Conservation (phyloP, 148 eudicot genomes). For the Vaccinium darrowii region DNA sequence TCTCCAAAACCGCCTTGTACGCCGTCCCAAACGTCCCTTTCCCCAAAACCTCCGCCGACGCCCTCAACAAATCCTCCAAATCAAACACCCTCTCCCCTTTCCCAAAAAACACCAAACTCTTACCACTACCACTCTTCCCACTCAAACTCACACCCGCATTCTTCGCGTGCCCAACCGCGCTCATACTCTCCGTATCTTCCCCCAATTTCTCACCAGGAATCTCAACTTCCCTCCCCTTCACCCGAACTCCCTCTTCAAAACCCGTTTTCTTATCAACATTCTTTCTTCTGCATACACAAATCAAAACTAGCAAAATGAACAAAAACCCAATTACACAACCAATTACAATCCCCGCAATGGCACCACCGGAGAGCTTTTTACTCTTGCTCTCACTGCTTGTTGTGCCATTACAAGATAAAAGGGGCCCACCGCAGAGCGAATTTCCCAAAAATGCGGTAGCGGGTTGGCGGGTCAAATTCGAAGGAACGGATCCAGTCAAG, state of each 20-base stretch:
- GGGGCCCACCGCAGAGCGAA: conserved; percentile 45
- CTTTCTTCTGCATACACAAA: conserved; percentile 5
- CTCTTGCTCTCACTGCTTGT: conserved; percentile 21
- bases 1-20: conserved; percentile 32
- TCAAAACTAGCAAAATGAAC: not conserved
- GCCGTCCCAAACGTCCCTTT: conserved; percentile 33
- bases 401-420: conserved; percentile 32
- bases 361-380: conserved; percentile 17
- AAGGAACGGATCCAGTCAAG: conserved; percentile 53
- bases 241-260: not conserved
- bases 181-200: not conserved
- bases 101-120: conserved; percentile 20
- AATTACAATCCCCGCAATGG: conserved; percentile 23
- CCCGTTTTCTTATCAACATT: not conserved
- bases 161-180: not conserved
- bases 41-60: conserved; percentile 34
- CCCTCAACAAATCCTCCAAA: conserved; percentile 34
- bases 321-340: conserved; percentile 16
- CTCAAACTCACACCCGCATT: not conserved
- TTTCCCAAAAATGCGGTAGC: conserved; percentile 48
- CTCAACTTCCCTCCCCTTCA: not conserved
- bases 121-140: not conserved
- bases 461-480: conserved; percentile 26
- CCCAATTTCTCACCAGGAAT: not conserved
- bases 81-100: conserved; percentile 15